Conservation (phyloP, 139 green algal species). For the Coelastrella sp. region DNA sequence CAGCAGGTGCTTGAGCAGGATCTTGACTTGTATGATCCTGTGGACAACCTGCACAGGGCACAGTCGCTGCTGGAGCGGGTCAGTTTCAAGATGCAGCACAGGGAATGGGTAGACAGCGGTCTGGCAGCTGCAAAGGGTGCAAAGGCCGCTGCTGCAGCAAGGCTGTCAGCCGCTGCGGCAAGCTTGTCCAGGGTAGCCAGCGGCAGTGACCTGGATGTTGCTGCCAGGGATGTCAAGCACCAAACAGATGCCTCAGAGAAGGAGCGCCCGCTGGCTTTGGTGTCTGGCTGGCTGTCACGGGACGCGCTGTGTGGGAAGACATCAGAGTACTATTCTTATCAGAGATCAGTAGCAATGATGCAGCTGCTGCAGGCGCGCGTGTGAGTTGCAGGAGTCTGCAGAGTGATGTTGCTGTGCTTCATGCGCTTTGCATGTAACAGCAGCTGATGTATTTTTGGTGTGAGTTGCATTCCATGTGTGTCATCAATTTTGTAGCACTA, state of each 20-base stretch:
- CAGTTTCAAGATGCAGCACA: constrained; percentile 51
- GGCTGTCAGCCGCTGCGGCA: neutral
- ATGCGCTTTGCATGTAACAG: neutral
- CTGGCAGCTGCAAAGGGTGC: neutral
- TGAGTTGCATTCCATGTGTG: neutral
- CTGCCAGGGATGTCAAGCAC: neutral
- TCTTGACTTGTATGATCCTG: constrained; percentile 55
- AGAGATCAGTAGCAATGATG: constrained; percentile 47
- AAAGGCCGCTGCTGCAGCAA: constrained; percentile 3
- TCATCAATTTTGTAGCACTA: neutral
- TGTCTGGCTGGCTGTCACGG: constrained; percentile 34
- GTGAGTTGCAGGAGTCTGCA: neutral
- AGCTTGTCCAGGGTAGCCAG: neutral
- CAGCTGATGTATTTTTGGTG: neutral
- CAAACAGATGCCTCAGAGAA: neutral
- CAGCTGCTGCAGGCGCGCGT: constrained; percentile 49
- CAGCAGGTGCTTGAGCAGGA: constrained; percentile 15
- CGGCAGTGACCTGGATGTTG: neutral
- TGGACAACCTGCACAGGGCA: constrained; percentile 1
- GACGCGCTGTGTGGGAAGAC: constrained; percentile 6
- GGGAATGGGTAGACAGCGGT: constrained; percentile 31
- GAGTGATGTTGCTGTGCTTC: neutral
- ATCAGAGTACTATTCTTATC: constrained; percentile 44
- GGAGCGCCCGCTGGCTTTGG: neutral
- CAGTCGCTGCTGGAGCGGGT: constrained; percentile 47